Evolutionary conservation across 2,329 filamentous ascomycete genomes (phyloP).

Genomic region (Botrytis byssoidea): DNA sequence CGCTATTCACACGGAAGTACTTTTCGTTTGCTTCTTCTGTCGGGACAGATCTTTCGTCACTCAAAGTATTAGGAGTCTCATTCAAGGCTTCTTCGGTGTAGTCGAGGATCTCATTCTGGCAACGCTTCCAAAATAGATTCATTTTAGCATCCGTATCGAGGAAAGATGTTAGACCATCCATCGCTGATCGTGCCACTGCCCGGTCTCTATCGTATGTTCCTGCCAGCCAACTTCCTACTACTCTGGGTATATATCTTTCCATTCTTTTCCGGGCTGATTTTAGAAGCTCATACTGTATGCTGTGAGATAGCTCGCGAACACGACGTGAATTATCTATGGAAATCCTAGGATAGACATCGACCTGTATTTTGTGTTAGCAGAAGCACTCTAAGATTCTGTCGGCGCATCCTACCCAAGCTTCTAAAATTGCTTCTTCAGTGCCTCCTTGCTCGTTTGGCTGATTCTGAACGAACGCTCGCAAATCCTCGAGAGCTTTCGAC

Average conservation of each 20-base stretch:
- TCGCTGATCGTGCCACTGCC: slow-evolving; percentile 71
- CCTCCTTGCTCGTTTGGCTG: slow-evolving; percentile 56
- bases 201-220: slow-evolving; percentile 86
- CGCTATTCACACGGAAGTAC: slow-evolving; percentile 70
- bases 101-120: slow-evolving; percentile 75
- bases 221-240: slow-evolving; percentile 87
- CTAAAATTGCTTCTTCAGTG: slow-evolving; percentile 77
- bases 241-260: slow-evolving; percentile 71
- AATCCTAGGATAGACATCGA: slow-evolving; percentile 80
- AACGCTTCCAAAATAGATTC: slow-evolving; percentile 73
- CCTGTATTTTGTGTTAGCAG: slow-evolving; percentile 47
- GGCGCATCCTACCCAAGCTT: slow-evolving; percentile 73
- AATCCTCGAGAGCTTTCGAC: slow-evolving; percentile 82
- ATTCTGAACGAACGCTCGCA: slow-evolving; percentile 62
- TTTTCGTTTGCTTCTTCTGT: slow-evolving; percentile 83
- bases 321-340: slow-evolving; percentile 87
- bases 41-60: slow-evolving; percentile 82
- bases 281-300: slow-evolving; percentile 63
- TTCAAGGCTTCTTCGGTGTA: slow-evolving; percentile 78
- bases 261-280: slow-evolving; percentile 75
- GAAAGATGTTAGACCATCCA: slow-evolving; percentile 71
- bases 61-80: slow-evolving; percentile 79
- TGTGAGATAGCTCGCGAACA: slow-evolving; percentile 84
- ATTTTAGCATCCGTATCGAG: slow-evolving; percentile 80
- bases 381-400: neutral